Evolutionary conservation across 1,139 yeast genomes (phyloP).

Genomic region (Yamadazyma spencermartinsiae): DNA sequence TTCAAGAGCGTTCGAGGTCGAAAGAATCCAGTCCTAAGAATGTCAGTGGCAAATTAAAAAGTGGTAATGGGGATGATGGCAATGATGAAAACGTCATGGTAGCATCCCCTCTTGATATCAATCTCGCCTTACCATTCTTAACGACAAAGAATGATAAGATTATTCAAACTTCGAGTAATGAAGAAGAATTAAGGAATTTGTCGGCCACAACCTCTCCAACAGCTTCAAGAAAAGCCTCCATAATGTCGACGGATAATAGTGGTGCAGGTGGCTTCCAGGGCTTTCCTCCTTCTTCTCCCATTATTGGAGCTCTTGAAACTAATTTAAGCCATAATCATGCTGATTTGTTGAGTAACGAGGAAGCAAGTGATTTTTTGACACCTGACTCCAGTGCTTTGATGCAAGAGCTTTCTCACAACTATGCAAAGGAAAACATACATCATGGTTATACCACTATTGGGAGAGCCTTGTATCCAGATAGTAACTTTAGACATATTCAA

Average conservation of each 20-base stretch:
- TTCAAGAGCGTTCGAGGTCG: not conserved
- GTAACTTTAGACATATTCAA: constrained; percentile 67
- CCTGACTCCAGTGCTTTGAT: constrained; percentile 33
- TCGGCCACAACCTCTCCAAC: constrained; percentile 14
- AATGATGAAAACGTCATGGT: constrained; percentile 24
- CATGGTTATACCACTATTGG: constrained; percentile 38
- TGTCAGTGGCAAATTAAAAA: constrained; percentile 4
- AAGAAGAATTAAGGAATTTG: constrained; percentile 19
- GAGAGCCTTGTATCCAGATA: constrained; percentile 62
- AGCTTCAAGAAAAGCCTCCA: constrained; percentile 27
- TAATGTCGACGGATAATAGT: constrained; percentile 13
- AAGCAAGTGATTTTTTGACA: constrained; percentile 23
- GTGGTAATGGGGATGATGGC: constrained; percentile 1
- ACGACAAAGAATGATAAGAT: constrained; percentile 43
- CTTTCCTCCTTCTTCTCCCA: constrained; percentile 34
- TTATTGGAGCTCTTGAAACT: constrained; percentile 45
- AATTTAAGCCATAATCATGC: constrained; percentile 33
- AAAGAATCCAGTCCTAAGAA: constrained; percentile 1
- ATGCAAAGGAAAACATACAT: constrained; percentile 32
- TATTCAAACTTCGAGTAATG: constrained; percentile 24
- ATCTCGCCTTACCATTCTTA: constrained; percentile 47
- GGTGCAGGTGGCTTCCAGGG: constrained; percentile 8
- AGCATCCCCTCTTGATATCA: constrained; percentile 48
- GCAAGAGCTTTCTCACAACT: constrained; percentile 24
- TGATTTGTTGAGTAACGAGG: constrained; percentile 20